phyloP scores from a whole-genome alignment of 2,329 filamentous ascomycete genomes.

The Periglandula ipomoeae region DNA sequence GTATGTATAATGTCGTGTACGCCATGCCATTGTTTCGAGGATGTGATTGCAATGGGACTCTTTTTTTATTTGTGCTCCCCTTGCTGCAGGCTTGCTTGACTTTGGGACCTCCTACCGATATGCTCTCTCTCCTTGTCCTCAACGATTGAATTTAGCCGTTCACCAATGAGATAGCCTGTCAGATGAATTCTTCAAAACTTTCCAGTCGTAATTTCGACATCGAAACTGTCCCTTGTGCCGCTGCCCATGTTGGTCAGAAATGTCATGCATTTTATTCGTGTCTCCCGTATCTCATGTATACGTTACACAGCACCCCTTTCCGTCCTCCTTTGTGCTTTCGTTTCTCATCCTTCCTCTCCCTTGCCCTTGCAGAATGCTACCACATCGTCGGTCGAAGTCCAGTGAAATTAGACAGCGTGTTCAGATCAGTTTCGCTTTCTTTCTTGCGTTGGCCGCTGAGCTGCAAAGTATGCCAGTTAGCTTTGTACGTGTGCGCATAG shows the following conservation, averaged over 20 bases:
- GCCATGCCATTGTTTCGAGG: no score
- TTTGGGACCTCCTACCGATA: no score
- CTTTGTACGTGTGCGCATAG: background rate
- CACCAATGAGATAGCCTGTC: no score
- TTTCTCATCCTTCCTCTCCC: background rate
- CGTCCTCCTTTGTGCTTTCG: background rate
- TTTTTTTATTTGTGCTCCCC: no score
- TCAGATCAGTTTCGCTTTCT: conserved; percentile 45
- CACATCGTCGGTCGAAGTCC: conserved; percentile 29
- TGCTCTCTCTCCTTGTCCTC: no score
- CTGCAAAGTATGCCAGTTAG: conserved; percentile 27
- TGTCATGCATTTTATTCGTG: background rate
- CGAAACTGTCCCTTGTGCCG: no score
- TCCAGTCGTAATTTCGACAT: no score
- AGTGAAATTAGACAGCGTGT: conserved; percentile 45
- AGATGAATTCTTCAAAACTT: no score
- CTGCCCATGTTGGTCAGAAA: background rate
- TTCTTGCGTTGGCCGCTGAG: conserved; percentile 63
- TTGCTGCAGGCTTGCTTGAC: no score
- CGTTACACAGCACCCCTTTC: background rate
- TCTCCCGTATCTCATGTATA: background rate
- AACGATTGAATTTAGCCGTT: no score
- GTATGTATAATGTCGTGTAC: no score
- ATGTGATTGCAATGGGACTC: no score
- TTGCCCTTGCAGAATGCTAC: background rate